Evolutionary conservation across 169 alveolate genomes (phyloP).

Genomic region (Plasmodium blacklocki): DNA sequence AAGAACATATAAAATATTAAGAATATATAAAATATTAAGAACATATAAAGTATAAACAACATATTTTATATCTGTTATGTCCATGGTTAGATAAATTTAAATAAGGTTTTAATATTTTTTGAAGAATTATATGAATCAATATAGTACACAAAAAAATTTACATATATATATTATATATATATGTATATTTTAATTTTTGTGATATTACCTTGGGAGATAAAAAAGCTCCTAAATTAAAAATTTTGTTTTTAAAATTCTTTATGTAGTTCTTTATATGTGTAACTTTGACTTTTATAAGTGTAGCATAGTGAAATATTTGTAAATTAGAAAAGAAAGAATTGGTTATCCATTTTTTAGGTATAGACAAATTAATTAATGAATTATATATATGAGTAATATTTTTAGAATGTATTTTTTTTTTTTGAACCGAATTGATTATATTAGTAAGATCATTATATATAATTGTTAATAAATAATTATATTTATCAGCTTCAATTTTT

Average conservation of each 20-base stretch:
- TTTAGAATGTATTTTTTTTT: constrained; percentile 41
- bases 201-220: constrained; percentile 56
- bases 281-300: constrained; percentile 31
- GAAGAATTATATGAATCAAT: neutral
- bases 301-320: constrained; percentile 59
- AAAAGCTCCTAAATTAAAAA: constrained; percentile 57
- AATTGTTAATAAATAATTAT: constrained; percentile 39
- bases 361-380: constrained; percentile 40
- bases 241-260: constrained; percentile 1
- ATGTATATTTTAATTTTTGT: neutral
- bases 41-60: neutral
- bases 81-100: too few species aligned
- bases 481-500: constrained; percentile 73
- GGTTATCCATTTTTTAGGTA: constrained; percentile 61
- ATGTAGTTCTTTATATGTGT: constrained; percentile 38
- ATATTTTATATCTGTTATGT: too few species aligned
- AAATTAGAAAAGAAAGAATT: constrained; percentile 43
- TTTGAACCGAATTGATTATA: constrained; percentile 30
- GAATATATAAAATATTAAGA: neutral
- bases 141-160: neutral
- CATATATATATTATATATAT: neutral
- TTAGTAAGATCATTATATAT: constrained; percentile 65
- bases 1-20: too few species aligned
- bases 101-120: too few species aligned
- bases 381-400: constrained; percentile 31